These are phyloP conservation scores for Claviceps purpurea DNA, from an alignment of 2,329 filamentous ascomycete species.

Conservation along the genomic window DNA sequence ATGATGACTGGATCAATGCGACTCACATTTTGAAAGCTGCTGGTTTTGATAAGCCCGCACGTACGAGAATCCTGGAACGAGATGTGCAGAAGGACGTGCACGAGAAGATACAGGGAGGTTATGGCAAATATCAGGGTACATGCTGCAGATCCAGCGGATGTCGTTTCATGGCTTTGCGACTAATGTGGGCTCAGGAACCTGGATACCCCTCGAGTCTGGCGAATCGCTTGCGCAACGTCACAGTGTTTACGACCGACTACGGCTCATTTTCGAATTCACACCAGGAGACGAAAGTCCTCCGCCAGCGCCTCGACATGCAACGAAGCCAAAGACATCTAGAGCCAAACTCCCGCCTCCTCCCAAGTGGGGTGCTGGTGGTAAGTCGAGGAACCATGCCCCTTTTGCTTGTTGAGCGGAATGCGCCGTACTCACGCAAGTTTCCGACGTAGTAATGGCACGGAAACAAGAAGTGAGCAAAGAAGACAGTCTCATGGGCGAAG, in stretches of 20 bases:
- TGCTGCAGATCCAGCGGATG: not conserved
- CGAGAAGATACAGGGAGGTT: conserved; percentile 96
- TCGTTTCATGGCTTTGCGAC: not conserved
- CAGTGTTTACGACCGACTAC: conserved; percentile 69
- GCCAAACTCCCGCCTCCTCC: conserved; percentile 30
- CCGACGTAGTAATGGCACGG: conserved; percentile 11
- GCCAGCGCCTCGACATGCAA: conserved; percentile 83
- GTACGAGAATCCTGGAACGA: conserved; percentile 87
- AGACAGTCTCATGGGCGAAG: conserved; percentile 52
- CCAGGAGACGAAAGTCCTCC: conserved; percentile 80
- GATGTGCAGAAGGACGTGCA: conserved; percentile 95
- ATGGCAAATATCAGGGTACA: conserved; percentile 92
- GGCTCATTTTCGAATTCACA: conserved; percentile 78
- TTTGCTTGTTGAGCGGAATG: not conserved
- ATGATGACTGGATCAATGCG: conserved; percentile 98
- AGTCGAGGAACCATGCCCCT: conserved; percentile 1
- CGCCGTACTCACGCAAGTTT: conserved; percentile 1
- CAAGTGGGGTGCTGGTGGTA: conserved; percentile 33
- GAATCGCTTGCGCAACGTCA: conserved; percentile 76
- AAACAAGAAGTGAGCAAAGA: conserved; percentile 52
- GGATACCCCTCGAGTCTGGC: conserved; percentile 80
- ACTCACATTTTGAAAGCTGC: conserved; percentile 96
- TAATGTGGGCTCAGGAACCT: conserved; percentile 52
- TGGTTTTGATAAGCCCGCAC: conserved; percentile 90
- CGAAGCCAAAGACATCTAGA: conserved; percentile 68